A percentile compares a stretch with the other conserved stretches of the same genome.
Conservation (phyloP, 2,329 filamentous ascomycete species). For the Apiospora kogelbergensis region DNA sequence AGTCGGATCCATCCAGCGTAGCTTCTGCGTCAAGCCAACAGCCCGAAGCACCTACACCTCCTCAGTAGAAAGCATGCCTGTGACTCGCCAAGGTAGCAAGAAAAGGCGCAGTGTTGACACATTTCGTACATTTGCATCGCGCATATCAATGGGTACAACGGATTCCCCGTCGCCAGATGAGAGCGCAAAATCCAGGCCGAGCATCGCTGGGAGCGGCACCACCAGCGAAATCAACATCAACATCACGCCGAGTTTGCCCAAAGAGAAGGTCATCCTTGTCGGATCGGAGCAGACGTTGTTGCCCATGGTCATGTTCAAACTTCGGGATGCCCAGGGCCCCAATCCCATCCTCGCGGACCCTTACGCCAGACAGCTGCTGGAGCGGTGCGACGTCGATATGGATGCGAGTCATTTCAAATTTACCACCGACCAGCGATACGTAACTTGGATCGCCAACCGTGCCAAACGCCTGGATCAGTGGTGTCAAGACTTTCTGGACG, state of each 20-base stretch:
- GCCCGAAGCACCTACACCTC: neutral
- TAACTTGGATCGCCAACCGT: constrained; percentile 19
- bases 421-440: constrained; percentile 18
- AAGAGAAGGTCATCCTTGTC: constrained; percentile 18
- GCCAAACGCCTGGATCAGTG: constrained; percentile 22
- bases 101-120: neutral
- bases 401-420: constrained; percentile 18
- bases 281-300: constrained; percentile 23
- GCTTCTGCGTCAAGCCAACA: neutral
- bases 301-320: constrained; percentile 18
- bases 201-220: neutral
- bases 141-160: neutral
- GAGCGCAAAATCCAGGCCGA: neutral
- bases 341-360: constrained; percentile 20
- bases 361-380: constrained; percentile 19
- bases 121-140: neutral
- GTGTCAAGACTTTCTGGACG: constrained; percentile 22
- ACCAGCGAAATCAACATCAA: constrained; percentile 5
- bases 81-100: neutral
- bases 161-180: neutral
- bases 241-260: neutral
- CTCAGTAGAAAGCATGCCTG: neutral
- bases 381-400: constrained; percentile 19
- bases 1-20: neutral
- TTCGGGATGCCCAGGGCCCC: constrained; percentile 17